These are phyloP conservation scores for Exophiala sp. DNA, from an alignment of 2,329 filamentous ascomycete species.

Conservation along the genomic window DNA sequence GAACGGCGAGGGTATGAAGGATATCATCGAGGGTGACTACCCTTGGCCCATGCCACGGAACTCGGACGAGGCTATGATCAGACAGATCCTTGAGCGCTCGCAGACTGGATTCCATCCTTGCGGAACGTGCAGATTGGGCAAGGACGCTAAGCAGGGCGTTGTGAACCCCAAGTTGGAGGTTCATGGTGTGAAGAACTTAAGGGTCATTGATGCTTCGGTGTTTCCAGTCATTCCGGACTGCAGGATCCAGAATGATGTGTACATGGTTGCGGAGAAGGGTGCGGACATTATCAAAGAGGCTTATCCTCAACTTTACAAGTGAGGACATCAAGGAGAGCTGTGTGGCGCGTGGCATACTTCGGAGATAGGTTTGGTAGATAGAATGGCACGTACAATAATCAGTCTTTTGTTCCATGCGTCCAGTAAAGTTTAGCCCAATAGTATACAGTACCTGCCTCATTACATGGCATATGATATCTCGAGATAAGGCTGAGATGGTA, in stretches of 20 bases:
- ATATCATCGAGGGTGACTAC: constrained; percentile 44
- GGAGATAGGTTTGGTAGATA: too few species aligned
- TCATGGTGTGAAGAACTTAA: constrained; percentile 52
- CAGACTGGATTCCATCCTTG: constrained; percentile 61
- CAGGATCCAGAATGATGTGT: constrained; percentile 60
- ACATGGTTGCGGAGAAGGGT: constrained; percentile 57
- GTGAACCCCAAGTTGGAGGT: constrained; percentile 52
- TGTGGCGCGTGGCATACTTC: too few species aligned
- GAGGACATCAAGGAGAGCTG: too few species aligned
- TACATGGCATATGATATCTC: too few species aligned
- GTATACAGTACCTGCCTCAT: too few species aligned
- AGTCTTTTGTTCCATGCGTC: too few species aligned
- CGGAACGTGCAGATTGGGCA: constrained; percentile 53
- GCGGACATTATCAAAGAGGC: constrained; percentile 49
- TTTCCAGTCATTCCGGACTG: constrained; percentile 55
- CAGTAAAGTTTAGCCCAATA: too few species aligned
- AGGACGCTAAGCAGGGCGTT: constrained; percentile 48
- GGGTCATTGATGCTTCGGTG: constrained; percentile 55
- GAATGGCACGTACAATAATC: too few species aligned
- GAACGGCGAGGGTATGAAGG: constrained; percentile 54
- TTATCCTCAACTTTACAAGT: background rate
- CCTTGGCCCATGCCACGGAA: constrained; percentile 59
- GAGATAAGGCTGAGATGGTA: too few species aligned
- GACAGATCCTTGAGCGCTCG: constrained; percentile 54
- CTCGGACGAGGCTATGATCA: constrained; percentile 56